These are phyloP conservation scores for Populus hybrid DNA, from an alignment of 441 rosid species.

Conservation along the genomic window DNA sequence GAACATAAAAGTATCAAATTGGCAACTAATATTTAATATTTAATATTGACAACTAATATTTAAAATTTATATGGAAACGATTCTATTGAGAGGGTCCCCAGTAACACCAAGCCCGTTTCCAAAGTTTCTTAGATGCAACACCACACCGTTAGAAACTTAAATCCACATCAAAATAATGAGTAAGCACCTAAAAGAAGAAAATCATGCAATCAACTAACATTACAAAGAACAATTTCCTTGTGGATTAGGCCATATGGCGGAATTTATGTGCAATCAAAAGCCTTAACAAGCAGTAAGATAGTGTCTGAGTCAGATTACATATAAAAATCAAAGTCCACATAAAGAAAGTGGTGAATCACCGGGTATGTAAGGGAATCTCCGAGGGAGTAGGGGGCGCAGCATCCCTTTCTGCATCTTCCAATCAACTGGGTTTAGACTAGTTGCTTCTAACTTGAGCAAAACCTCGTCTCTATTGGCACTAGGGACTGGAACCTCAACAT, in stretches of 20 bases:
- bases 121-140: too few relatives aligned
- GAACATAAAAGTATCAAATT: too few relatives aligned
- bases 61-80: too few relatives aligned
- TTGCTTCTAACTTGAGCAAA: conserved; percentile 54
- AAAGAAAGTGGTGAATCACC: conserved; percentile 28
- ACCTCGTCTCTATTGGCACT: conserved; percentile 41
- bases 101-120: too few relatives aligned
- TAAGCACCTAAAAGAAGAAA: neutral
- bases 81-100: too few relatives aligned
- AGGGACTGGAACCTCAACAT: conserved; percentile 56
- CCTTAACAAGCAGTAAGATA: too few relatives aligned
- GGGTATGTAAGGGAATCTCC: conserved; percentile 64
- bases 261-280: neutral
- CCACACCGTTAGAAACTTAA: too few relatives aligned
- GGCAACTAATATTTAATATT: too few relatives aligned
- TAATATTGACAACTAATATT: too few relatives aligned
- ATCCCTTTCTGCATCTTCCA: conserved; percentile 72
- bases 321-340: too few relatives aligned
- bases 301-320: too few relatives aligned
- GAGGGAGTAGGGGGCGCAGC: conserved; percentile 55
- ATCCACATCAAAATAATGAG: too few relatives aligned
- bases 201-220: neutral
- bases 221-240: neutral
- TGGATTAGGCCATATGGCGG: neutral
- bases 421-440: conserved; percentile 44